phyloP scores from a whole-genome alignment of 202 grass and related monocot species.

The Panicum hallii region DNA sequence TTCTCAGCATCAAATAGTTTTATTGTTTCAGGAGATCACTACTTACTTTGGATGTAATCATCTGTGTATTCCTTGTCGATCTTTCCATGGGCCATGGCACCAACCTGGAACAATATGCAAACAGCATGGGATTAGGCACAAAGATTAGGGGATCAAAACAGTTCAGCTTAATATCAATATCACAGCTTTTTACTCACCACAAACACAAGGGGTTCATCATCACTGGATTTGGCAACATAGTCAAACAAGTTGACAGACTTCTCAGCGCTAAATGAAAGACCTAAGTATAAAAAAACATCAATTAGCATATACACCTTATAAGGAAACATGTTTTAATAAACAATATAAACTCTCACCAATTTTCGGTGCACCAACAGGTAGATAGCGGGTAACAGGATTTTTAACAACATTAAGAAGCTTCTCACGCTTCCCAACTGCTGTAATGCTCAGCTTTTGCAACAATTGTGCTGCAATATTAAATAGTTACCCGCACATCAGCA shows the following conservation, averaged over 20 bases:
- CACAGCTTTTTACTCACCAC: conserved; percentile 65
- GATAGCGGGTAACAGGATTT: conserved; percentile 85
- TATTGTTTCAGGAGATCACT: conserved; percentile 17
- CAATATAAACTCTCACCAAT: conserved; percentile 60
- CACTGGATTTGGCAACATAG: conserved; percentile 80
- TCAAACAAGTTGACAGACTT: conserved; percentile 87
- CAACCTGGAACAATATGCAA: conserved; percentile 66
- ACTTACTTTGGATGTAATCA: conserved; percentile 96
- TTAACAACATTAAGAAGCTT: conserved; percentile 98
- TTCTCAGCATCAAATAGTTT: conserved; percentile 2
- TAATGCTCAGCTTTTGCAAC: conserved; percentile 96
- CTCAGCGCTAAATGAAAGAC: conserved; percentile 87
- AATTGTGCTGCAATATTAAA: conserved; percentile 72
- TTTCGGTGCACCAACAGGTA: conserved; percentile 77
- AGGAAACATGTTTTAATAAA: not conserved
- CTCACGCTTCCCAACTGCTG: conserved; percentile 84
- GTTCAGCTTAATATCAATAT: conserved; percentile 9
- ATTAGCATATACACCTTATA: conserved; percentile 32
- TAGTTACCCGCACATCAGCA: conserved; percentile 37
- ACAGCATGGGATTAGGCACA: conserved; percentile 20
- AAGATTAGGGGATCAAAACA: conserved; percentile 14
- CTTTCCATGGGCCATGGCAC: conserved; percentile 95
- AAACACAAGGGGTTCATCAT: conserved; percentile 77
- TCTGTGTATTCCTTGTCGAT: conserved; percentile 82
- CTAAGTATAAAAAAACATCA: conserved; percentile 49